Evolutionary conservation across 192 early-diverging fungal genomes (phyloP).

Genomic region (Phycomyces blakesleeanus): DNA sequence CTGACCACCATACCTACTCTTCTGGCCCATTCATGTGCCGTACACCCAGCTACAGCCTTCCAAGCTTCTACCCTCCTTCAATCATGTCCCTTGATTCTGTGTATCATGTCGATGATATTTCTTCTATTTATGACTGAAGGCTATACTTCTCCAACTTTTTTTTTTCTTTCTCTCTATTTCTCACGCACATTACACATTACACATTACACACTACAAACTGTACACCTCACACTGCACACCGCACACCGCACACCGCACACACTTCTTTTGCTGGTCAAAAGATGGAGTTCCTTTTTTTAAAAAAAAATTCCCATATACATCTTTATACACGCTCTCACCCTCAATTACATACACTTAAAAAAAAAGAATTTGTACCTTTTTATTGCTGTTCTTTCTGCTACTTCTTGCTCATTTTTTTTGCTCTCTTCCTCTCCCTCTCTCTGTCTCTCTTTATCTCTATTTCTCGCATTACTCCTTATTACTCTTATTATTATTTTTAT

Average conservation of each 20-base stretch:
- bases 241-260: background rate
- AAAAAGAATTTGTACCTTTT: too few species aligned
- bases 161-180: background rate
- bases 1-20: background rate
- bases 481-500: background rate
- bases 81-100: slow-evolving; percentile 1
- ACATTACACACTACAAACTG: too few species aligned
- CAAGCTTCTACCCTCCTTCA: background rate
- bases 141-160: background rate
- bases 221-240: too few species aligned
- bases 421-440: too few species aligned
- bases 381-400: too few species aligned
- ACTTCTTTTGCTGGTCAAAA: background rate
- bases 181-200: background rate
- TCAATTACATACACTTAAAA: too few species aligned
- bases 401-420: too few species aligned
- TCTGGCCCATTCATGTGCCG: background rate
- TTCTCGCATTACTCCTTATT: background rate
- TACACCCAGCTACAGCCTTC: background rate
- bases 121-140: background rate
- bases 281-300: background rate
- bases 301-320: too few species aligned
- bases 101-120: background rate
- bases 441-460: too few species aligned
- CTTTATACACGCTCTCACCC: too few species aligned